These are phyloP conservation scores for Nemophila menziesii DNA, from an alignment of 257 asterid species.

Conservation along the genomic window DNA sequence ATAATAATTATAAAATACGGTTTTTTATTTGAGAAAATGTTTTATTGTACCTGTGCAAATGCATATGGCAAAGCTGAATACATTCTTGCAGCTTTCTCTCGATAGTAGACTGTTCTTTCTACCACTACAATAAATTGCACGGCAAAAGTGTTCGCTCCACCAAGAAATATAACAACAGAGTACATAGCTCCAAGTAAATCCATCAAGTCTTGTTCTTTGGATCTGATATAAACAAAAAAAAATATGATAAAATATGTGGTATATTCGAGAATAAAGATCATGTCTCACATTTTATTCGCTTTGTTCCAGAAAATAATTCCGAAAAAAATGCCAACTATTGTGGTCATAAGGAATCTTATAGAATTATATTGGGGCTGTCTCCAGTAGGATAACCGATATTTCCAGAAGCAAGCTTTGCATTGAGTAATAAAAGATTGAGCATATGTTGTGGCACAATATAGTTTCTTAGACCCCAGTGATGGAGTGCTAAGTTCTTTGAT, in stretches of 20 bases:
- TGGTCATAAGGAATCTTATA: conserved; percentile 54
- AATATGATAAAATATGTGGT: conserved; percentile 3
- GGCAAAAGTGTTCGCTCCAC: conserved; percentile 64
- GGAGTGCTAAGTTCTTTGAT: conserved; percentile 56
- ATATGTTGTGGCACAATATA: conserved; percentile 41
- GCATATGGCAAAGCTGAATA: conserved; percentile 76
- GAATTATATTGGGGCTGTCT: conserved; percentile 59
- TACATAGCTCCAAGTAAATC: conserved; percentile 72
- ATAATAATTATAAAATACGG: not conserved
- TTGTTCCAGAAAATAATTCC: conserved; percentile 71
- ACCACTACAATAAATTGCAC: conserved; percentile 71
- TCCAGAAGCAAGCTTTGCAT: conserved; percentile 83
- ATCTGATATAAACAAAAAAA: conserved; percentile 26
- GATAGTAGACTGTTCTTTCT: conserved; percentile 75
- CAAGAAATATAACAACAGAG: conserved; percentile 71
- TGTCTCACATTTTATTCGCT: conserved; percentile 47
- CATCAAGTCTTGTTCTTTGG: conserved; percentile 54
- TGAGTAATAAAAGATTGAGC: conserved; percentile 50
- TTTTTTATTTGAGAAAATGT: too few relatives aligned
- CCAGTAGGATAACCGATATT: conserved; percentile 64
- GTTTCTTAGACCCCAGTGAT: conserved; percentile 45
- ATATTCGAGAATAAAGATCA: too few relatives aligned
- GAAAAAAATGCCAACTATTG: conserved; percentile 45
- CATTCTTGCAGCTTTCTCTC: conserved; percentile 84
- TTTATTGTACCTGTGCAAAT: conserved; percentile 29